Conservation (phyloP, 768 basidiomycete genomes). For the Russula sp. region DNA sequence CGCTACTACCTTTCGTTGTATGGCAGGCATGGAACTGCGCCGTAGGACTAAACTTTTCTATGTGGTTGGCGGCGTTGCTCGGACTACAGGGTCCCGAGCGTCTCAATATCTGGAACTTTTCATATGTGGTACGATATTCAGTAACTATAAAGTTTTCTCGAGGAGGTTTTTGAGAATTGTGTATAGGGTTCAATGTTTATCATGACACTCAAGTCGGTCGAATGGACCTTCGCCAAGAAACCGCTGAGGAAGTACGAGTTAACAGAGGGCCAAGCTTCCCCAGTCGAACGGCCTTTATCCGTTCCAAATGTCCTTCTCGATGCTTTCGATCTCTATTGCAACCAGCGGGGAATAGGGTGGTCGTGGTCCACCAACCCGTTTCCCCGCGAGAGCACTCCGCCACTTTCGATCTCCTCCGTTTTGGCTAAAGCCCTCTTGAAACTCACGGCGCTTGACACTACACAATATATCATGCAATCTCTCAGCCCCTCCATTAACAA, state of each 20-base stretch:
- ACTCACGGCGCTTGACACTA: not conserved
- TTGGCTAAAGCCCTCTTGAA: not conserved
- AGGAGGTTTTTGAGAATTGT: not conserved
- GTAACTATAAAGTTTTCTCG: not conserved
- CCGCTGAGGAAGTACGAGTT: constrained; percentile 1
- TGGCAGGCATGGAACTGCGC: constrained; percentile 1
- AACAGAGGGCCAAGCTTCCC: not conserved
- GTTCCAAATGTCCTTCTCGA: constrained; percentile 7
- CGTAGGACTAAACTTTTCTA: not conserved
- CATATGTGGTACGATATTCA: not conserved
- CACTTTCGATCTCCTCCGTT: not conserved
- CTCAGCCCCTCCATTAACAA: constrained; percentile 3
- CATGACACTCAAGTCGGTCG: not conserved
- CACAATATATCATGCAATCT: not conserved
- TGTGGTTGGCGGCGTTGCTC: not conserved
- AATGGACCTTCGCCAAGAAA: constrained; percentile 11
- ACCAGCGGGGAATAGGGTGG: constrained; percentile 17
- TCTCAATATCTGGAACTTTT: constrained; percentile 1
- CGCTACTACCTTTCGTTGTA: constrained; percentile 3
- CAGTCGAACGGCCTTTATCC: constrained; percentile 2
- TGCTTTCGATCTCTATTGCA: constrained; percentile 11
- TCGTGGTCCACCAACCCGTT: constrained; percentile 13
- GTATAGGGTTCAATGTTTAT: not conserved
- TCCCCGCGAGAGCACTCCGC: not conserved
- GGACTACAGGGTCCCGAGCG: not conserved